Evolutionary conservation across 2,329 filamentous ascomycete species (phyloP), one percentile per base, ranked within the genome.

Genomic region (Ceratocystis variospora): DNA sequence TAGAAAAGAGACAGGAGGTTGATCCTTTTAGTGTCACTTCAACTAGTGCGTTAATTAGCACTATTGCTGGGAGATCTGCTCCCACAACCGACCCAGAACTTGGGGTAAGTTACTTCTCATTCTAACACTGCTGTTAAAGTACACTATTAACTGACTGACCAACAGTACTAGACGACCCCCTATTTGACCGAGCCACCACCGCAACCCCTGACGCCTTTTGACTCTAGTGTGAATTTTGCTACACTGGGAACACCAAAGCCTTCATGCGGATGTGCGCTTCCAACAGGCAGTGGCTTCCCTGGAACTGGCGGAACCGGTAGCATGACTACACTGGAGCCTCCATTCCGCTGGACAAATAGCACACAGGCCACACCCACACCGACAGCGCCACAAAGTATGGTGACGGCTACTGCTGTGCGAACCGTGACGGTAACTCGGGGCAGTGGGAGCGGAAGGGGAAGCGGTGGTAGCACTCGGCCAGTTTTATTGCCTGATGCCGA

Each of bases 221-320:
- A 68, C 44, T 63, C 61, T 15, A 68, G 63, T 7, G 66, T 68
- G 28, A 53, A 68, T 45, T 68, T 68, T 61, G 63, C 63, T 22
- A 66, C 65, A n/a, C 44, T 66, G 31, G 55, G 55, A 28, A 59
- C 61, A 48, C 45, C 4, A n/a, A n/a, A 22, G 33, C n/a, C 28
- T n/a, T 12, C 22, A 63, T 50, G 46, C 22, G 6, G 46, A 6
- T 41, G 37, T 41, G 37, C 37, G 3, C 46, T 25, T 19, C 46
- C 62, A 33, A 64, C 62, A 7, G 46, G 63, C 12, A 8, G 15
- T 15, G 22, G 41, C 33, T 19, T 45, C 48, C 17, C 31, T 25
- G 7, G 37, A 50, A 19, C 63, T 48, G 17, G 33, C 22, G 33
- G 28, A 17, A 8, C 15, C 44, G 41, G 25, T 12, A 33, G 55